Conservation (phyloP, 768 basidiomycete genomes). For the Asterophora parasitica region DNA sequence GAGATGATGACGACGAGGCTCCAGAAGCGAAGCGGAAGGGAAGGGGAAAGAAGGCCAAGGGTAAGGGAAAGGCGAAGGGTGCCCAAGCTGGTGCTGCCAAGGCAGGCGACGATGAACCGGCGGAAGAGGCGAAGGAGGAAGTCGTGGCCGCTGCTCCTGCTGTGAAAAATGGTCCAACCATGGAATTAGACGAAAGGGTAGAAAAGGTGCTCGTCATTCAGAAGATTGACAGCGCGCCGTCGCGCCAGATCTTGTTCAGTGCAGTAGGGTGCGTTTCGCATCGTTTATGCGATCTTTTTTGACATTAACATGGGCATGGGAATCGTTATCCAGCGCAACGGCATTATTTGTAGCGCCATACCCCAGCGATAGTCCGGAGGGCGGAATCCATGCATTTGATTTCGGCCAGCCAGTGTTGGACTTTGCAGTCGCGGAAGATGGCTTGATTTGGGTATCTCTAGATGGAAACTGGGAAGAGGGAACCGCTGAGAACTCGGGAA, state of each 20-base stretch:
- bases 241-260: conserved; percentile 54
- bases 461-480: conserved; percentile 21
- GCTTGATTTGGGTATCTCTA: conserved; percentile 18
- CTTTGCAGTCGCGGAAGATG: conserved; percentile 15
- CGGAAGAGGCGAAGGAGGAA: conserved; percentile 6
- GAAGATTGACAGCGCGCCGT: conserved; percentile 45
- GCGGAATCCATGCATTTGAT: conserved; percentile 16
- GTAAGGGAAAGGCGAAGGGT: conserved; percentile 19
- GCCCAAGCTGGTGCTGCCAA: conserved; percentile 21
- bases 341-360: conserved; percentile 54
- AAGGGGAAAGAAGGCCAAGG: conserved; percentile 20
- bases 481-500: background rate
- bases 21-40: conserved; percentile 16
- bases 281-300: too few species aligned
- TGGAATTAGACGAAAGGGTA: conserved; percentile 12
- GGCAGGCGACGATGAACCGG: conserved; percentile 5
- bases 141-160: background rate
- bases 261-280: conserved; percentile 67
- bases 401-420: conserved; percentile 21
- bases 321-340: conserved; percentile 44
- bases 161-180: background rate
- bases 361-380: conserved; percentile 17
- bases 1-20: conserved; percentile 28
- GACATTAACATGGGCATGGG: background rate
- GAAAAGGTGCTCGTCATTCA: conserved; percentile 52